Evolutionary conservation across 2,329 filamentous ascomycete species (phyloP).

Genomic region (Septoria petroselini): DNA sequence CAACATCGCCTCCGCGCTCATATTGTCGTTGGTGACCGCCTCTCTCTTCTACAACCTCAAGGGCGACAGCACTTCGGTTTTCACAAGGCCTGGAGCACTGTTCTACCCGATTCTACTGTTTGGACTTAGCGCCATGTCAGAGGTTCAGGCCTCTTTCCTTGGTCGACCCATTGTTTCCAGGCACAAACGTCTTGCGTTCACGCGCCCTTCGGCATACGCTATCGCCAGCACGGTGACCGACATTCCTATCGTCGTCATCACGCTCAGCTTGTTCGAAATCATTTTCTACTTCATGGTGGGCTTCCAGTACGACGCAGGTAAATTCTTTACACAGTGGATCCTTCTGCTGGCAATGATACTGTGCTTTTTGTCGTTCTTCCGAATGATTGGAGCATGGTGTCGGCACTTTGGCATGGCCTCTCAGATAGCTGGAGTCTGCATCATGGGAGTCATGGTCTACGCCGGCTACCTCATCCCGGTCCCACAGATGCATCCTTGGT

Average conservation of each 20-base stretch:
- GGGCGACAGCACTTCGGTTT: no score
- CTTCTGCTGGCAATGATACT: conserved; percentile 48
- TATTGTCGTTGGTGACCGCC: conserved; percentile 61
- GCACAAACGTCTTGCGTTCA: conserved; percentile 43
- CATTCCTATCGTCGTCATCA: conserved; percentile 55
- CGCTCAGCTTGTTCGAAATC: conserved; percentile 57
- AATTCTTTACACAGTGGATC: no score
- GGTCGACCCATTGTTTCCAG: conserved; percentile 48
- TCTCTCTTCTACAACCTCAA: conserved; percentile 68
- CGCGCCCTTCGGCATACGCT: conserved; percentile 46
- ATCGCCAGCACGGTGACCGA: conserved; percentile 52
- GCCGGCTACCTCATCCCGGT: conserved; percentile 36
- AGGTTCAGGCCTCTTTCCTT: conserved; percentile 57
- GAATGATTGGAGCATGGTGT: conserved; percentile 41
- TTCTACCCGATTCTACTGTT: conserved; percentile 65
- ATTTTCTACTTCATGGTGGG: conserved; percentile 64
- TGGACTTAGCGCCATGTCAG: conserved; percentile 60
- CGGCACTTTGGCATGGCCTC: conserved; percentile 34
- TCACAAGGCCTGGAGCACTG: conserved; percentile 60
- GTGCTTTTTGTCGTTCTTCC: no score
- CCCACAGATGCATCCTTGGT: conserved; percentile 48
- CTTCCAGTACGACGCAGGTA: conserved; percentile 49
- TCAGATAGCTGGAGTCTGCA: conserved; percentile 32
- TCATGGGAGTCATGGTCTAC: conserved; percentile 34
- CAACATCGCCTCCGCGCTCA: conserved; percentile 57